phyloP scores from a whole-genome alignment of 2,329 filamentous ascomycete genomes.

The Ploettnerulaceae sp. region DNA sequence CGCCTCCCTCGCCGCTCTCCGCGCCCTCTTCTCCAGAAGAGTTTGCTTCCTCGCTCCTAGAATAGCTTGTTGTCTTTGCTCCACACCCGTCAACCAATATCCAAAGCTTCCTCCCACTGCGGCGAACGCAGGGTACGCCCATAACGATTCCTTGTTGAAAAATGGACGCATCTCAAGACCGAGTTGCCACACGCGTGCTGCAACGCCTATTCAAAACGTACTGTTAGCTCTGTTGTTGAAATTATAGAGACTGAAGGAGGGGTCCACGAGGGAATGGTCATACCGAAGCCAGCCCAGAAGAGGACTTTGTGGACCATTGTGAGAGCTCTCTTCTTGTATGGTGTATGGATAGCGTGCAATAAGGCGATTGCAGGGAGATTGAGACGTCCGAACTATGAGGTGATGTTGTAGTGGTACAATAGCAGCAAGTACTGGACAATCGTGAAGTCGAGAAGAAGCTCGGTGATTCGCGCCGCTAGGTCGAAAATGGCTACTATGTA shows the following conservation, averaged over 20 bases:
- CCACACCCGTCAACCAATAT: constrained; percentile 92
- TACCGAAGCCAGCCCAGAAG: constrained; percentile 93
- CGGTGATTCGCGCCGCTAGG: not conserved
- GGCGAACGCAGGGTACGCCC: constrained; percentile 89
- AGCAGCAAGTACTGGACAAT: not conserved
- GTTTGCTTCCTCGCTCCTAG: constrained; percentile 72
- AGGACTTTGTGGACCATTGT: constrained; percentile 51
- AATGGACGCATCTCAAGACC: constrained; percentile 98
- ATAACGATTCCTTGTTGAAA: constrained; percentile 77
- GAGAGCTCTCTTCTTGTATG: constrained; percentile 5
- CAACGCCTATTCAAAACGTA: constrained; percentile 61
- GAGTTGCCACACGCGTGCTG: constrained; percentile 91
- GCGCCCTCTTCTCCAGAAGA: constrained; percentile 83
- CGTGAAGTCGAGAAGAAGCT: constrained; percentile 9
- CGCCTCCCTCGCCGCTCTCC: constrained; percentile 65
- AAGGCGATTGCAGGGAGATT: not conserved
- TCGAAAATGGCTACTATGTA: not conserved
- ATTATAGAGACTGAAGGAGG: constrained; percentile 16
- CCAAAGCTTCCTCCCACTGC: constrained; percentile 85
- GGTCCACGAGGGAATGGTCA: constrained; percentile 34
- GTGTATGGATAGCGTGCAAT: not conserved
- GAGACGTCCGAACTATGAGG: constrained; percentile 4
- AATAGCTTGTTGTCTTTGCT: constrained; percentile 72
- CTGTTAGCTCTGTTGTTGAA: constrained; percentile 21
- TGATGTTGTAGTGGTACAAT: constrained; percentile 13